These are phyloP conservation scores for Leccinum uliginosum DNA, from an alignment of 768 basidiomycete genomes.

Conservation along the genomic window DNA sequence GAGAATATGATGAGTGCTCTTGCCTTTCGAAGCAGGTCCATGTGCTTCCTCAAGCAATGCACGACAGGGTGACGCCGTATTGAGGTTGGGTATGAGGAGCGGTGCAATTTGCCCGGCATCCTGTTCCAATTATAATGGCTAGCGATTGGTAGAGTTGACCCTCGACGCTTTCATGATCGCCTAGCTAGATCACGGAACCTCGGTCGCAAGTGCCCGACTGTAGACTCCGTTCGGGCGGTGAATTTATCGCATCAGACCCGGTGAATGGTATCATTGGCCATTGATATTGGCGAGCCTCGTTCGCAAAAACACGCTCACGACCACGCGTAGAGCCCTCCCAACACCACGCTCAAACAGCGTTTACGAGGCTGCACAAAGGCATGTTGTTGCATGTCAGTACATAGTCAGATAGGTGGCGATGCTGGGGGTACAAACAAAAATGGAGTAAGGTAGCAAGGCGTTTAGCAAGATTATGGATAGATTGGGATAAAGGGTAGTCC, in stretches of 20 bases:
- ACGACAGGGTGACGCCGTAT: not conserved
- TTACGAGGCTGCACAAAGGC: not conserved
- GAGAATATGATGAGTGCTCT: not conserved
- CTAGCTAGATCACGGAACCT: not conserved
- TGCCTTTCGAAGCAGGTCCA: not conserved
- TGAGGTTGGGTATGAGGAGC: not conserved
- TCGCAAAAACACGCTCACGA: not conserved
- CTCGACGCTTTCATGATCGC: not conserved
- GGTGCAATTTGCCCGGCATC: not conserved
- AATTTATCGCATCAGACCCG: not conserved
- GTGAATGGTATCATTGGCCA: not conserved
- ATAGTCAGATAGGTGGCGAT: not conserved
- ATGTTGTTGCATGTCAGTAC: not conserved
- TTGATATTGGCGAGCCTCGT: not conserved
- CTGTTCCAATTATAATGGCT: not conserved
- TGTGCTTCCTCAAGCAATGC: not conserved
- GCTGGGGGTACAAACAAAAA: not conserved
- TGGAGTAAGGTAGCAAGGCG: constrained; percentile 3
- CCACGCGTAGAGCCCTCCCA: not conserved
- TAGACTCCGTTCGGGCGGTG: not conserved
- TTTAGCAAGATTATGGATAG: constrained; percentile 13
- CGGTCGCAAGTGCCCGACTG: no score
- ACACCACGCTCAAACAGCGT: constrained; percentile 7
- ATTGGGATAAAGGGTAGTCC: not conserved
- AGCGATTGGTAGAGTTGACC: not conserved